These are phyloP conservation scores for Ascocoryne sarcoides DNA, from an alignment of 2,329 filamentous ascomycete species.

Conservation along the genomic window DNA sequence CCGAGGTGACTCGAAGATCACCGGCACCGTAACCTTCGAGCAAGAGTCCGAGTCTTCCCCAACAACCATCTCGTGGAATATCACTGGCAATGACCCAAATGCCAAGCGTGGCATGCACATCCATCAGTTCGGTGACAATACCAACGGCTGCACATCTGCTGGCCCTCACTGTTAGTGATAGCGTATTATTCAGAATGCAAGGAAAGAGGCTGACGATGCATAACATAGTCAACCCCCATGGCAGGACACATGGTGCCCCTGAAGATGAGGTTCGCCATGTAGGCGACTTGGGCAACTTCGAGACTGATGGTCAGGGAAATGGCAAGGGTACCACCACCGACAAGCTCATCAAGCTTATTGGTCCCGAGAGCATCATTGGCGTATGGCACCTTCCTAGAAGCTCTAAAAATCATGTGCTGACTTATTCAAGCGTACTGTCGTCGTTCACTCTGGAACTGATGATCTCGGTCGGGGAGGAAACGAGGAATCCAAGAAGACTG, in stretches of 20 bases:
- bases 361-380: conserved; percentile 88
- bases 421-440: conserved; percentile 68
- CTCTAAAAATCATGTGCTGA: conserved; percentile 18
- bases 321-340: conserved; percentile 73
- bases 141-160: conserved; percentile 98
- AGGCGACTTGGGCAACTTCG: conserved; percentile 94
- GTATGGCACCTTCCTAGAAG: conserved; percentile 38
- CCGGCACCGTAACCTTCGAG: conserved; percentile 90
- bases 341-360: conserved; percentile 88
- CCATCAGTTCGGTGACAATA: conserved; percentile 99
- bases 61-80: conserved; percentile 87
- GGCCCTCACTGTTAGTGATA: conserved; percentile 81
- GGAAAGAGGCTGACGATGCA: conserved; percentile 9
- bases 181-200: background rate
- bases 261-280: conserved; percentile 81
- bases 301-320: conserved; percentile 89
- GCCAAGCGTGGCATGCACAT: conserved; percentile 98
- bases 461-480: conserved; percentile 88
- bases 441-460: conserved; percentile 90
- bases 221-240: conserved; percentile 78
- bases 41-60: conserved; percentile 73
- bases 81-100: conserved; percentile 86
- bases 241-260: conserved; percentile 87
- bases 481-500: conserved; percentile 97
- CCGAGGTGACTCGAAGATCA: conserved; percentile 95